Conservation (phyloP, 2,329 filamentous ascomycete genomes). For the Cordyceps tenuipes region DNA sequence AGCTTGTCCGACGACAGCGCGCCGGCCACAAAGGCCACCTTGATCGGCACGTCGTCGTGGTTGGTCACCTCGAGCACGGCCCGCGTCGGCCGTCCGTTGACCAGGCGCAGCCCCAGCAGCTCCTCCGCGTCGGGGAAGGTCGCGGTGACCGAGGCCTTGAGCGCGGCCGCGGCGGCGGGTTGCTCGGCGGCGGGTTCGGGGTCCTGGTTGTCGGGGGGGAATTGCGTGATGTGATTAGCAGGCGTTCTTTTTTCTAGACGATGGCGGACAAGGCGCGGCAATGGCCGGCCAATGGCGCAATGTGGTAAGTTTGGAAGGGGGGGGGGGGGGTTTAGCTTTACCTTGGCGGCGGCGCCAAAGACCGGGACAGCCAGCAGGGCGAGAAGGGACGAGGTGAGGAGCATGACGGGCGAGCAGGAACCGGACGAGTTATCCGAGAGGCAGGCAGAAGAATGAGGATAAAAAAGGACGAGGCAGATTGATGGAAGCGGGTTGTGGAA, state of each 20-base stretch:
- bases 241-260: not conserved
- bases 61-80: slow-evolving; percentile 78
- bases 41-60: slow-evolving; percentile 67
- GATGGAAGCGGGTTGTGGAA: not conserved
- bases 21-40: slow-evolving; percentile 68
- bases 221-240: not conserved
- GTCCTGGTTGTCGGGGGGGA: not conserved
- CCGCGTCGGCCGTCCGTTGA: slow-evolving; percentile 83
- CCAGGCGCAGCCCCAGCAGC: slow-evolving; percentile 89
- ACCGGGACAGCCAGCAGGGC: slow-evolving; percentile 63
- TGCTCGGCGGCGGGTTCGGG: slow-evolving; percentile 11
- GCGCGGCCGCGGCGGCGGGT: slow-evolving; percentile 18
- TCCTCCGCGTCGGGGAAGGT: slow-evolving; percentile 66
- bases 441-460: slow-evolving; percentile 6
- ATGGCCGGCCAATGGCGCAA: not conserved
- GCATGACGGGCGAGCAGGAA: slow-evolving; percentile 42
- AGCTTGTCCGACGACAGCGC: slow-evolving; percentile 52
- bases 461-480: not conserved
- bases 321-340: slow-evolving; percentile 34
- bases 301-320: no score
- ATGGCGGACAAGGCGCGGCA: no score
- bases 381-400: slow-evolving; percentile 64
- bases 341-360: slow-evolving; percentile 55
- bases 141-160: slow-evolving; percentile 58
- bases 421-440: slow-evolving; percentile 6